phyloP scores from a whole-genome alignment of 2,329 filamentous ascomycete species.

The Penicillium nordicum region DNA sequence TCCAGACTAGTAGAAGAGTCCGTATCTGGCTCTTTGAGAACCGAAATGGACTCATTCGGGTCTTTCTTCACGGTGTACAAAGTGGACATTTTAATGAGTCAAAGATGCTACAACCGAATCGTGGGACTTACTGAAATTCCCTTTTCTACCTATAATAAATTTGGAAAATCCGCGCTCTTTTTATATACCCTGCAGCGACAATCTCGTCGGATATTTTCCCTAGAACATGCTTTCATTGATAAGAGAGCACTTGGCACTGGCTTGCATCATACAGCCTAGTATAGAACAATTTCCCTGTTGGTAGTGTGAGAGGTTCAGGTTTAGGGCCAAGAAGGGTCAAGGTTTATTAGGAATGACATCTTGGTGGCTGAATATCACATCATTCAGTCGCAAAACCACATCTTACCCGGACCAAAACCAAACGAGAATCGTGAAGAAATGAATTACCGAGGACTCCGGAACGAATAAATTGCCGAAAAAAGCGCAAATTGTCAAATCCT shows the following conservation, averaged over 20 bases:
- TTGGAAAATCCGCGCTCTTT: not conserved
- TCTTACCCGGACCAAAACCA: not conserved
- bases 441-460: no score
- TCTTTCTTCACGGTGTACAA: slow-evolving; percentile 4
- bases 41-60: not conserved
- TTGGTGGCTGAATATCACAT: slow-evolving; percentile 7
- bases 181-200: not conserved
- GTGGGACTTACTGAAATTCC: no score
- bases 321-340: not conserved
- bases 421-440: not conserved
- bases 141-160: not conserved
- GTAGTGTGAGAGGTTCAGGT: not conserved
- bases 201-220: not conserved
- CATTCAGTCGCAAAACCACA: not conserved
- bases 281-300: not conserved
- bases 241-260: not conserved
- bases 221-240: not conserved
- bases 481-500: not conserved
- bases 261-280: slow-evolving; percentile 10
- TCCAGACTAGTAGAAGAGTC: slow-evolving; percentile 4
- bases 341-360: not conserved
- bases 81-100: not conserved
- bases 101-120: not conserved
- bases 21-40: not conserved
- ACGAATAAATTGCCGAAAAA: not conserved